A percentile compares a stretch with the other conserved stretches of the same genome.
These are phyloP conservation scores for Coniochaeta prunicola DNA, from an alignment of 2,329 filamentous ascomycete species.

Conservation along the genomic window DNA sequence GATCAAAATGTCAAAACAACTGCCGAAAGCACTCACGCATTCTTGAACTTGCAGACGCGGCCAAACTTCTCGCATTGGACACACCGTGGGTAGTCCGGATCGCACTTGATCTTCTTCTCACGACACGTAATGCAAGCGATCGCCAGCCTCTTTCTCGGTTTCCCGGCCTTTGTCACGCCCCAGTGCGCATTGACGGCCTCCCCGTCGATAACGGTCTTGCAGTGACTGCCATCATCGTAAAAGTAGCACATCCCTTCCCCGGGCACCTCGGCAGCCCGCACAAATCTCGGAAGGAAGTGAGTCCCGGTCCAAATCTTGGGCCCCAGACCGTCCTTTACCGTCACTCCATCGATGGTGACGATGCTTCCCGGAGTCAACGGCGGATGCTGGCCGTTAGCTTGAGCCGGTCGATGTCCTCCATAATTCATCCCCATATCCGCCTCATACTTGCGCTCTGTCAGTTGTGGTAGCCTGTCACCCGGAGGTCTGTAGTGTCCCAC, in stretches of 20 bases:
- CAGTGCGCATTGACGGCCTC: constrained; percentile 84
- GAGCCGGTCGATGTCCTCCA: constrained; percentile 18
- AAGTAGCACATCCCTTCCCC: constrained; percentile 79
- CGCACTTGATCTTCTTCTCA: constrained; percentile 97
- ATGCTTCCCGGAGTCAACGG: constrained; percentile 21
- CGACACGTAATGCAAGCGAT: constrained; percentile 91
- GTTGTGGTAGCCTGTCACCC: constrained; percentile 26
- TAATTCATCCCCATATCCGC: constrained; percentile 18
- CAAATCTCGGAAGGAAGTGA: constrained; percentile 59
- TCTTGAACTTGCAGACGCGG: constrained; percentile 75
- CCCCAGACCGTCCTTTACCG: constrained; percentile 52
- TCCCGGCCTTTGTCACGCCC: constrained; percentile 91
- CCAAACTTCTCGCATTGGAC: constrained; percentile 91
- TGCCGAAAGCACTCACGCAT: constrained; percentile 82
- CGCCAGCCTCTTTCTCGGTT: constrained; percentile 82
- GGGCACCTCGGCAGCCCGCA: constrained; percentile 58
- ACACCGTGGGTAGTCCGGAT: constrained; percentile 80
- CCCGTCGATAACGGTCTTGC: constrained; percentile 77
- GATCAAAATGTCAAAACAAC: no score
- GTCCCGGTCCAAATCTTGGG: constrained; percentile 65
- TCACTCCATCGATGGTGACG: constrained; percentile 32
- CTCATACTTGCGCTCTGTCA: constrained; percentile 23
- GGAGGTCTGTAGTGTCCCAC: constrained; percentile 26
- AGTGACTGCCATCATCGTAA: constrained; percentile 78
- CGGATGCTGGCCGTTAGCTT: constrained; percentile 14